Base-by-base conservation (phyloP, 2,329 filamentous ascomycete genomes). In the Albophoma yamanashiensis region DNA sequence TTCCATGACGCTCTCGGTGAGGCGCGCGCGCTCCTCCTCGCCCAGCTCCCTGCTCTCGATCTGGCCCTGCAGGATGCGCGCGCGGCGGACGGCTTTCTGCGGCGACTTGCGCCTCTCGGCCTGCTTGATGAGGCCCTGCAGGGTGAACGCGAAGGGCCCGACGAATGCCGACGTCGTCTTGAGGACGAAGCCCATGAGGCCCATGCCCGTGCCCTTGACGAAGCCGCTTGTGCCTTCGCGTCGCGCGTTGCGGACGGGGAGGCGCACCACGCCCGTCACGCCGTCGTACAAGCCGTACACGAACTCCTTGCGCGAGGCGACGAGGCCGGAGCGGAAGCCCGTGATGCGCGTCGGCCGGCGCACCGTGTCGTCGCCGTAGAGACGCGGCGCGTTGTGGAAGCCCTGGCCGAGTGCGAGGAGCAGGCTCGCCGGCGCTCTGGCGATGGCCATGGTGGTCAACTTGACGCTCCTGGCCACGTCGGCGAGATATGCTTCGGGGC, bases 311-410 rank as follows among this genome's bases (percentile, higher is more conserved):
- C 84, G 76, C 0, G 85, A 85, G 0, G 86, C 86, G 43, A 77
- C 78, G 12, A 86, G 74, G 0, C 87, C 87, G 2, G 85, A 88
- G 57, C 79, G 77, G 60, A 89, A 79, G 2, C 86, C 87, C 0
- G 85, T 89, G 50, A 89, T 82, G 9, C 84, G 79, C 1, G 79
- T 79, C 1, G 85, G 84, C 1, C 80, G 79, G 4, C 87, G 80
- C 1, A 90, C 87, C 1, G 86, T 89, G 56, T 84, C 80, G 65
- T 90, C 87, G 17, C 86, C 87, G 64, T 89, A 90, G 0, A 90
- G 76, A 2, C 85, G 80, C 1, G 87, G 87, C 0, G 85, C 85
- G 64, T 89, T 89, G 69, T 89, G 86, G 63, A 89, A 89, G 1
- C 86, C 87, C 67, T 89, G 85, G 1, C 84, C 84, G 2, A 89